These are phyloP conservation scores for Leccinum proliferum DNA, from an alignment of 1,284 basidiomycete species.

Conservation along the genomic window DNA sequence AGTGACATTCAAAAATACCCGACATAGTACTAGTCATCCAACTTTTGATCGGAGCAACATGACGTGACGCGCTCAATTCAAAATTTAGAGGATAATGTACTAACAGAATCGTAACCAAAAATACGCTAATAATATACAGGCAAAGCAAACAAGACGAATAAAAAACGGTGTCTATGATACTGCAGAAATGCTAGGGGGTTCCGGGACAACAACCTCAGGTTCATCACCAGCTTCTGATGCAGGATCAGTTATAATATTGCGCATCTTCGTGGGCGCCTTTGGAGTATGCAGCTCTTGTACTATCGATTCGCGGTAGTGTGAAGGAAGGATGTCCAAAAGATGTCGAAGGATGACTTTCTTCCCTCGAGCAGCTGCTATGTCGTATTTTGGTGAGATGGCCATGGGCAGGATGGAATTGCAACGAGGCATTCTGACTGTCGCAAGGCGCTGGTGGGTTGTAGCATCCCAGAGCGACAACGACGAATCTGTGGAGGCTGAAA, in stretches of 20 bases:
- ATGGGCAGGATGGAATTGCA: not conserved
- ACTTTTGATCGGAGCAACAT: not conserved
- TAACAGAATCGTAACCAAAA: constrained; percentile 8
- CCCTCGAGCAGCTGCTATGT: not conserved
- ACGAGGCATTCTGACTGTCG: not conserved
- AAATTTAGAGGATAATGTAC: not conserved
- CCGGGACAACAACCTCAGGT: constrained; percentile 27
- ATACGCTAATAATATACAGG: constrained; percentile 11
- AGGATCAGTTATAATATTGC: constrained; percentile 42
- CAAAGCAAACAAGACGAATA: constrained; percentile 5
- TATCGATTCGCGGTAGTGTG: constrained; percentile 28
- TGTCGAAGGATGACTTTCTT: not conserved
- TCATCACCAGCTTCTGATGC: constrained; percentile 42
- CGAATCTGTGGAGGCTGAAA: not conserved
- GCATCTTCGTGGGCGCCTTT: constrained; percentile 54
- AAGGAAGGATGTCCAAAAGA: not conserved
- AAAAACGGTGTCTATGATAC: constrained; percentile 15
- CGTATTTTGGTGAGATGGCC: not conserved
- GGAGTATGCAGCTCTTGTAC: constrained; percentile 37
- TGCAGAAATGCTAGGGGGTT: constrained; percentile 16
- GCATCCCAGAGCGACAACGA: not conserved
- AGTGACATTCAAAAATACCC: not conserved
- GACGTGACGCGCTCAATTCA: not conserved
- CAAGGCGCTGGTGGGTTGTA: not conserved
- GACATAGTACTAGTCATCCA: not conserved